Evolutionary conservation across 2,329 filamentous ascomycete species (phyloP).

Genomic region (Nemania diffusa): DNA sequence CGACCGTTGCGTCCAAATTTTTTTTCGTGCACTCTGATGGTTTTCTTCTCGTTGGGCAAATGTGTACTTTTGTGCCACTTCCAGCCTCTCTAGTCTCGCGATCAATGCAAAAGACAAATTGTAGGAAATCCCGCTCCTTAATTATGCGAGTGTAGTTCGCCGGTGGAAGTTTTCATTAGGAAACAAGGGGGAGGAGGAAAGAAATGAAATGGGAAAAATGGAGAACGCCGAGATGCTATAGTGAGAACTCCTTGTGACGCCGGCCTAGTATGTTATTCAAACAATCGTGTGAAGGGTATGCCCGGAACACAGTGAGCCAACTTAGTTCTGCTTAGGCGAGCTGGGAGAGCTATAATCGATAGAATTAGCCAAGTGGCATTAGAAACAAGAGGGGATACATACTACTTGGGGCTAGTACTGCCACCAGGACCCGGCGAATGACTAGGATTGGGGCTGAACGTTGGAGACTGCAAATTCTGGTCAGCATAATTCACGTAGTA

Average conservation of each 20-base stretch:
- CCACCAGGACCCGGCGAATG: constrained; percentile 58
- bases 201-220: constrained; percentile 19
- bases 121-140: constrained; percentile 17
- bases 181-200: constrained; percentile 1
- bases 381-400: constrained; percentile 39
- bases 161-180: constrained; percentile 15
- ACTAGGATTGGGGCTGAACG: constrained; percentile 54
- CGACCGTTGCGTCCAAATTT: constrained; percentile 15
- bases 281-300: constrained; percentile 29
- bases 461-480: constrained; percentile 30
- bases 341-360: constrained; percentile 46
- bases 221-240: constrained; percentile 41
- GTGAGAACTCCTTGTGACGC: constrained; percentile 38
- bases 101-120: constrained; percentile 26
- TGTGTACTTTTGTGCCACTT: constrained; percentile 28
- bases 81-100: constrained; percentile 31
- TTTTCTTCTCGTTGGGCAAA: constrained; percentile 7
- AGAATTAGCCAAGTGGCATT: constrained; percentile 31
- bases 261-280: constrained; percentile 48
- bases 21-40: constrained; percentile 10
- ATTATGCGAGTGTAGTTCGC: constrained; percentile 28
- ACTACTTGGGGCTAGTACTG: constrained; percentile 56
- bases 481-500: constrained; percentile 42
- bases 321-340: constrained; percentile 48
- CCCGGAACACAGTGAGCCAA: constrained; percentile 1